Evolutionary conservation across 1,284 basidiomycete genomes (phyloP), one percentile per base, ranked within the genome.

Genomic region (Athelia sp.): DNA sequence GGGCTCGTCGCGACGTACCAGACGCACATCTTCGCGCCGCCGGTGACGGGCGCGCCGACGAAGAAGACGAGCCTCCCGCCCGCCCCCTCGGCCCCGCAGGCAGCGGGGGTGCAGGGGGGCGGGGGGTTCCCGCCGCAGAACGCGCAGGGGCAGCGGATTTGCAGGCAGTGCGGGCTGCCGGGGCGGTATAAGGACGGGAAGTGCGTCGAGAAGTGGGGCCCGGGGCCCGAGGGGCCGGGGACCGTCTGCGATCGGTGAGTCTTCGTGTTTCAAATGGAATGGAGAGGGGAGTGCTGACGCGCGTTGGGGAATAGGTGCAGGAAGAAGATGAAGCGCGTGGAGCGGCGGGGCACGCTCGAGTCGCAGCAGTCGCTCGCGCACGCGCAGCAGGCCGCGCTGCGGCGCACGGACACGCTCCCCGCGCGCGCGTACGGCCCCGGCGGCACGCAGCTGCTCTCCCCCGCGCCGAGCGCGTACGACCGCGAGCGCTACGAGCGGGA

Each of bases 191-290:
- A 90, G 69, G 88, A 90, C 13, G 84, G 83, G 15, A 90, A 89
- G 60, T 90, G 88, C 59, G 85, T 90, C 42, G 88, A 90, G 61
- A 90, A 90, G 64, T 90, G 88, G 88, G 88, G 87, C 2, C 88
- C 88, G 14, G 88, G 88, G 2, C 87, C 87, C 45, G 78, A 84
- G 66, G 87, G 88, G 0, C 87, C 87, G 40, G 88, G 88, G 19
- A 90, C 87, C 0, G 88, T 90, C 0, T 90, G 88, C 60, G 88
- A 90, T 71, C 70, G 86, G 75, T 82, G 59, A 53, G 76, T 67
- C 14, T n/a, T n/a, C n/a, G n/a, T n/a, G 43, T 18, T 34, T 11
- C 40, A n/a, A 17, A n/a, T n/a, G n/a, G n/a, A n/a, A n/a, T n/a
- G n/a, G 26, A 29, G 26, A 3, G 9, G 13, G 22, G 24, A 29